Evolutionary conservation across 306 rosid genomes (phyloP).

Genomic region (Mimosa pudica): DNA sequence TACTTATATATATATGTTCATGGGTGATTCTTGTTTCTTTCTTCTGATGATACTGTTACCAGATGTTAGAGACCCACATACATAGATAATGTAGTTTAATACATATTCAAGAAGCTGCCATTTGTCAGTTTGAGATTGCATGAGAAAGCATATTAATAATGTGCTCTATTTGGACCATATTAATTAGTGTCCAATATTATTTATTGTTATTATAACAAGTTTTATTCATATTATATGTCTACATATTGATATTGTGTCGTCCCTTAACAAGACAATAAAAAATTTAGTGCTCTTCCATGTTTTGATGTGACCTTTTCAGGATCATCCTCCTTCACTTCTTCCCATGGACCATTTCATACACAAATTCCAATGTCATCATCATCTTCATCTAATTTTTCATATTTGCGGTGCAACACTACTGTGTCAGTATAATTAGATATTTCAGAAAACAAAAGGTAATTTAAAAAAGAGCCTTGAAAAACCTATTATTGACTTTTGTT

Average conservation of each 20-base stretch:
- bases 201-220: conserved; percentile 17
- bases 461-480: not conserved
- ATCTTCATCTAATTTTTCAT: not conserved
- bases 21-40: not conserved
- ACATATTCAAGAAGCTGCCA: conserved; percentile 45
- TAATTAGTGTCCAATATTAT: conserved; percentile 28
- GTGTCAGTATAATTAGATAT: not conserved
- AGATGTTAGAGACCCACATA: not conserved
- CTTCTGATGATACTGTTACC: not conserved
- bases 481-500: not conserved
- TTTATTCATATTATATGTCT: not conserved
- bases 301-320: conserved; percentile 58
- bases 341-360: conserved; percentile 57
- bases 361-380: conserved; percentile 37
- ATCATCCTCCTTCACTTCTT: conserved; percentile 48
- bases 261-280: conserved; percentile 62
- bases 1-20: not conserved
- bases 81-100: conserved; percentile 10
- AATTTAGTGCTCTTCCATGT: conserved; percentile 49
- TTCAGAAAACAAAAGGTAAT: not conserved
- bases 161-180: conserved; percentile 43
- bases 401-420: not conserved
- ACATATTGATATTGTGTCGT: conserved; percentile 36
- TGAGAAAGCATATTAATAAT: conserved; percentile 31
- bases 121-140: conserved; percentile 43